Percentiles rank a stretch among this genome's conserved stretches.
phyloP scores from a whole-genome alignment of 1,284 basidiomycete genomes.

The Apiotrichum gamsii region DNA sequence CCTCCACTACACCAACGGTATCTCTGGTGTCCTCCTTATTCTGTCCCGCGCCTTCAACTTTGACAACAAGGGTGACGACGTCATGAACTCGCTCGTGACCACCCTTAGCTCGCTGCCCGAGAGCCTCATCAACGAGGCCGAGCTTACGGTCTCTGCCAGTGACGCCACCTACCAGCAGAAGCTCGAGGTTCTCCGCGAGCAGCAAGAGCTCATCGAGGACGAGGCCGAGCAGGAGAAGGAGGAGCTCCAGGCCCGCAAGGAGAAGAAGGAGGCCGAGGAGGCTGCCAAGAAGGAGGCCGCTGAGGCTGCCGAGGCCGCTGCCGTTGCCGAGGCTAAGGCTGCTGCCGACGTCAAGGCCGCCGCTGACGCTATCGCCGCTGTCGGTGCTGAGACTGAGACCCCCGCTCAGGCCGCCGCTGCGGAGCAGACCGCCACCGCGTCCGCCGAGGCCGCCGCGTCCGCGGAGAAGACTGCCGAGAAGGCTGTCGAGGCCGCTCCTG shows the following conservation, averaged over 20 bases:
- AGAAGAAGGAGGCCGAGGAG: slow-evolving; percentile 62
- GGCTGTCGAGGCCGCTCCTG: slow-evolving; percentile 70
- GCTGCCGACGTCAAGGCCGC: neutral
- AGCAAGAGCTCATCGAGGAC: slow-evolving; percentile 98
- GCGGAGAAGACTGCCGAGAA: slow-evolving; percentile 59
- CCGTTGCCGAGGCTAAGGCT: slow-evolving; percentile 1
- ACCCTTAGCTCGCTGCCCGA: slow-evolving; percentile 92
- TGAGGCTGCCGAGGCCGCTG: slow-evolving; percentile 64
- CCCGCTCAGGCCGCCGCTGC: neutral
- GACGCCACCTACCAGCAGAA: slow-evolving; percentile 97
- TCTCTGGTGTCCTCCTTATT: slow-evolving; percentile 89
- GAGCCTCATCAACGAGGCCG: slow-evolving; percentile 92
- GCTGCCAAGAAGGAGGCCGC: slow-evolving; percentile 39
- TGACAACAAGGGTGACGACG: slow-evolving; percentile 73
- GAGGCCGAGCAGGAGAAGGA: slow-evolving; percentile 97
- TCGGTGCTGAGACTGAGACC: neutral
- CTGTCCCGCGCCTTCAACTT: slow-evolving; percentile 93
- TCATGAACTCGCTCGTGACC: slow-evolving; percentile 77
- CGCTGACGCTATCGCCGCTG: slow-evolving; percentile 39
- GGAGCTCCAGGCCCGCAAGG: slow-evolving; percentile 82
- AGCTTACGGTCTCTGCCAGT: slow-evolving; percentile 79
- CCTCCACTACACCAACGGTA: slow-evolving; percentile 73
- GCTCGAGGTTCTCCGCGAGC: slow-evolving; percentile 93
- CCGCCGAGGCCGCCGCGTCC: slow-evolving; percentile 52
- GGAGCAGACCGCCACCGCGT: neutral